Base-by-base conservation (phyloP, 2,329 filamentous ascomycete genomes). In the Aspergillus pseudonomiae region DNA sequence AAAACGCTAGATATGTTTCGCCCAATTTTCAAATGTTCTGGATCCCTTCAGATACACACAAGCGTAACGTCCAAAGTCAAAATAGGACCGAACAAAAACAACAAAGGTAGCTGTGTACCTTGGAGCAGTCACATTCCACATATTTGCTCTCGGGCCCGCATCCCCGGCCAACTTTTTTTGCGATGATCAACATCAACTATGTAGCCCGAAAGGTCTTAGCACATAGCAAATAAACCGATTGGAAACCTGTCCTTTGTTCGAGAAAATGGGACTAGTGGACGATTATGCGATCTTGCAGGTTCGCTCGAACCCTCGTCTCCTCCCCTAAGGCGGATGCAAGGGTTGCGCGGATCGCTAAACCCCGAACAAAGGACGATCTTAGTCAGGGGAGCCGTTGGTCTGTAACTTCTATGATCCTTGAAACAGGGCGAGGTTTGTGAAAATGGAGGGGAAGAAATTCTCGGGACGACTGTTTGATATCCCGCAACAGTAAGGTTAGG, bases 121-220 rank as follows among this genome's bases (percentile, higher is more conserved):
- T 55, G 6, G 62, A 65, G 55, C 57, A 63, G 63, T 67, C 62
- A 65, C 67, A 68, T 70, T 71, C 69, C 67, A 63, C 54, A 60
- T 48, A 60, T 57, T 61, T 57, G 26, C 36, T 26, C 34, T 50
- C 64, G 62, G 59, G 58, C 46, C 63, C 62, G 63, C 59, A 55
- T 64, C 57, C 68, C 66, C 65, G 63, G 57, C 45, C 53, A 59
- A 36, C 57, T 58, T 58, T 39, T 43, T 62, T 57, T 57, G 58
- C 57, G 56, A 59, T 32, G 41, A 62, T 61, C 57, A 56, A 61
- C 61, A 26, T 46, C 53, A 60, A 45, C 43, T 56, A 61, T 24
- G 39, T 57, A 57, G 43, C 41, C 30, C n/a, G 12, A 39, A 39
- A 36, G 54, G 59, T 53, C 53, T 19, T 55, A 45, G 53, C 52